Conservation (phyloP, 2,329 filamentous ascomycete species). For the Hymenoscyphus fructigenus region DNA sequence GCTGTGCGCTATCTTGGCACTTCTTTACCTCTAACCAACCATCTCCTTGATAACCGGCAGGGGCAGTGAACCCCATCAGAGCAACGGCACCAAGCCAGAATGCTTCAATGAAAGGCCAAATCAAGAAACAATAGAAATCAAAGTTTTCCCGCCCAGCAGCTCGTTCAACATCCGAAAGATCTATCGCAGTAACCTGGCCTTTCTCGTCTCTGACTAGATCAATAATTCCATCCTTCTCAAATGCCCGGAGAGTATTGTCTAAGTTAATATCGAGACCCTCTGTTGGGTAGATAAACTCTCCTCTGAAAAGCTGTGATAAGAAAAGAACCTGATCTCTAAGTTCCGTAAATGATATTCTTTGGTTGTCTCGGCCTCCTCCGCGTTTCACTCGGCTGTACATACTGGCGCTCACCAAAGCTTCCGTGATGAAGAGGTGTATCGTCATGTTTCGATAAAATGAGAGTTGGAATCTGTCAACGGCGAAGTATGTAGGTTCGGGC, state of each 20-base stretch:
- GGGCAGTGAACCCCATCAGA: constrained; percentile 81
- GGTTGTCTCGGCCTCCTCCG: constrained; percentile 79
- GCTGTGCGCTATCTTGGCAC: constrained; percentile 77
- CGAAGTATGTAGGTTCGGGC: constrained; percentile 89
- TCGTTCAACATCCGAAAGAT: constrained; percentile 74
- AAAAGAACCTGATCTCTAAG: constrained; percentile 81
- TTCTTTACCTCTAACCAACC: constrained; percentile 77
- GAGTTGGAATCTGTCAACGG: constrained; percentile 93
- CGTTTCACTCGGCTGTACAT: constrained; percentile 91
- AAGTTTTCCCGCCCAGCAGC: constrained; percentile 85
- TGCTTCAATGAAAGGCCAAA: constrained; percentile 97
- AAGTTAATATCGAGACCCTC: constrained; percentile 81
- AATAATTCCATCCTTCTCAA: constrained; percentile 79
- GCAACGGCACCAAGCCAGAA: constrained; percentile 89
- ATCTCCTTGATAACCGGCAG: constrained; percentile 53
- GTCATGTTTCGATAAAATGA: constrained; percentile 99
- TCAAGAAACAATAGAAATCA: constrained; percentile 97
- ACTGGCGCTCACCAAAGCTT: constrained; percentile 83
- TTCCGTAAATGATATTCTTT: constrained; percentile 73
- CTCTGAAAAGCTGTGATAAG: constrained; percentile 88
- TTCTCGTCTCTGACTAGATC: constrained; percentile 58
- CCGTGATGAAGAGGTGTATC: constrained; percentile 94
- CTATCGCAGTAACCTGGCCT: constrained; percentile 62
- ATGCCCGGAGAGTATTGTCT: constrained; percentile 71
- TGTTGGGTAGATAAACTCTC: constrained; percentile 94